Evolutionary conservation across 768 basidiomycete genomes (phyloP).

Genomic region (Boletus edulis): DNA sequence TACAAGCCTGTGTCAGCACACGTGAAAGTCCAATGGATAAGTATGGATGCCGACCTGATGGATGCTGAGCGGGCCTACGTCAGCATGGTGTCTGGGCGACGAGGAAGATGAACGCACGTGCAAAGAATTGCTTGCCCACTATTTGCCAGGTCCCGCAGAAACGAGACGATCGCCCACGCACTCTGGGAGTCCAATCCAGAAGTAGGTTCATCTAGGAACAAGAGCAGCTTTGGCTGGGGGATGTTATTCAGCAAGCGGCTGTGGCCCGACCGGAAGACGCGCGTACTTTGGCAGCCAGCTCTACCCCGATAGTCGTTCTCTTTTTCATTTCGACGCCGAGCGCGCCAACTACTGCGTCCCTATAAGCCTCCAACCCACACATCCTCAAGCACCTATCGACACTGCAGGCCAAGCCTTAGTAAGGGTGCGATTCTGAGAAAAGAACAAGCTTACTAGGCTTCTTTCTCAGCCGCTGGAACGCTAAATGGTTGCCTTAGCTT

Average conservation of each 20-base stretch:
- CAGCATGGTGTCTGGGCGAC: neutral
- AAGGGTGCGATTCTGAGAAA: neutral
- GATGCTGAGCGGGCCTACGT: slow-evolving; percentile 30
- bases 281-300: slow-evolving; percentile 70
- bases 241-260: neutral
- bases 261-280: no score
- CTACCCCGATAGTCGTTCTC: slow-evolving; percentile 83
- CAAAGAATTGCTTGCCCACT: slow-evolving; percentile 89
- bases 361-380: slow-evolving; percentile 60
- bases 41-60: slow-evolving; percentile 31
- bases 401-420: slow-evolving; percentile 26
- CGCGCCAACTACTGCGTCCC: slow-evolving; percentile 66
- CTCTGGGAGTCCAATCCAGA: slow-evolving; percentile 85
- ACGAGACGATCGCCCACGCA: slow-evolving; percentile 78
- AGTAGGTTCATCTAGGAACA: slow-evolving; percentile 90
- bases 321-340: slow-evolving; percentile 73
- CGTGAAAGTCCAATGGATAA: no score
- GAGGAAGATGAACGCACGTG: slow-evolving; percentile 51
- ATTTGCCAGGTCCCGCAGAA: slow-evolving; percentile 73
- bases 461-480: slow-evolving; percentile 68
- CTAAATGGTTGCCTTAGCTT: slow-evolving; percentile 69
- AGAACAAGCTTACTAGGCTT: slow-evolving; percentile 59
- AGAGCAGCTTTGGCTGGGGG: slow-evolving; percentile 63
- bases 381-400: slow-evolving; percentile 59
- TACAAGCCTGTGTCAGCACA: slow-evolving; percentile 21